These are phyloP conservation scores for Ganoderma meredithae DNA, from an alignment of 1,284 basidiomycete species.

Conservation along the genomic window DNA sequence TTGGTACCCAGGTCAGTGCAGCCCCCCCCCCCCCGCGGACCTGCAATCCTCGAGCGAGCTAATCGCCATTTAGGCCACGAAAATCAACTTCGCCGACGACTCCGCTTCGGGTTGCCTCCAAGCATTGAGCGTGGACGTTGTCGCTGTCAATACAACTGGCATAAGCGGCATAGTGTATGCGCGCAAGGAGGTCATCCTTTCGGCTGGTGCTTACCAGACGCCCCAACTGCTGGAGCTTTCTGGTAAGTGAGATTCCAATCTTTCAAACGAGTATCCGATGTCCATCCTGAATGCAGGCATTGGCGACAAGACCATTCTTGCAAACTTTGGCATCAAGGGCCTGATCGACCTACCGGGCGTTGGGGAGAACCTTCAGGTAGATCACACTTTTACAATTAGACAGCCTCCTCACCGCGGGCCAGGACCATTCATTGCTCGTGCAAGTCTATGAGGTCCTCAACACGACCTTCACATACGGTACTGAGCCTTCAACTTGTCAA, in stretches of 20 bases:
- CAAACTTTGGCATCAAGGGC: slow-evolving; percentile 25
- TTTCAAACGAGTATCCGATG: background rate
- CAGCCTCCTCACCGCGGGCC: slow-evolving; percentile 6
- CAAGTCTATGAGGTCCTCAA: slow-evolving; percentile 24
- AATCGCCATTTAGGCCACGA: slow-evolving; percentile 3
- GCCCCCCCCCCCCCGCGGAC: background rate
- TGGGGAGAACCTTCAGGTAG: slow-evolving; percentile 31
- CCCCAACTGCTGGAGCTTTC: slow-evolving; percentile 40
- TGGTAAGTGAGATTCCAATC: slow-evolving; percentile 19
- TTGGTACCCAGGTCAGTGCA: slow-evolving; percentile 24
- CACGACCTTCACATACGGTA: slow-evolving; percentile 19
- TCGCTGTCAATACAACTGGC: slow-evolving; percentile 23
- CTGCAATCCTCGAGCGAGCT: background rate
- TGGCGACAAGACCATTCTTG: slow-evolving; percentile 31
- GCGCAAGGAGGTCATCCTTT: slow-evolving; percentile 37
- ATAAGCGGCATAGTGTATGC: slow-evolving; percentile 28
- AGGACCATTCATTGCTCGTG: slow-evolving; percentile 25
- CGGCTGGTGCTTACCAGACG: slow-evolving; percentile 35
- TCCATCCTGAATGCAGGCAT: slow-evolving; percentile 21
- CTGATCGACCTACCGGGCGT: slow-evolving; percentile 35
- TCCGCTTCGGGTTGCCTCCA: slow-evolving; percentile 52
- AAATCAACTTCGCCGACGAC: slow-evolving; percentile 4
- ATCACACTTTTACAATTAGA: background rate
- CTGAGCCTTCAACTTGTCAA: background rate
- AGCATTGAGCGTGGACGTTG: slow-evolving; percentile 44